phyloP scores from a whole-genome alignment of 2,329 filamentous ascomycete genomes.

The Monosporascus sp. region DNA sequence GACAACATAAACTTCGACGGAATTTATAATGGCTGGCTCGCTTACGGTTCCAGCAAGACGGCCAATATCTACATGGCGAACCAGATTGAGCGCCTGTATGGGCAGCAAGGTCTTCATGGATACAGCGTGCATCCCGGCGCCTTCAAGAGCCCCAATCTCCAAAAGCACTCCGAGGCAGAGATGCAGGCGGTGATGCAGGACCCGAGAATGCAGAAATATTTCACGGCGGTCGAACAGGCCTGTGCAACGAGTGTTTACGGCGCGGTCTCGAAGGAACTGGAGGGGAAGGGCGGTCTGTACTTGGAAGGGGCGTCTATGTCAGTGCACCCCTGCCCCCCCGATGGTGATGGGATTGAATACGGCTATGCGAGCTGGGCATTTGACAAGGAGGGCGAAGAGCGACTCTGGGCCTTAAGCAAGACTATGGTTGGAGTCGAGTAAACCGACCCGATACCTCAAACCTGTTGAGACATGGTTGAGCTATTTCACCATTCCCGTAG shows the following conservation, averaged over 20 bases:
- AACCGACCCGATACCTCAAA: too few relatives aligned
- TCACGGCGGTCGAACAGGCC: slow-evolving; percentile 34
- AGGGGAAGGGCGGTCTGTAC: slow-evolving; percentile 11
- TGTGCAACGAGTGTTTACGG: slow-evolving; percentile 37
- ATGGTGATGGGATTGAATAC: neutral
- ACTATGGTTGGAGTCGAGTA: neutral
- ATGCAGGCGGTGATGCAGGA: slow-evolving; percentile 1
- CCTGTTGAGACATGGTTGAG: too few relatives aligned
- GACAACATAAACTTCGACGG: slow-evolving; percentile 34
- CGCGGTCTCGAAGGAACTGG: slow-evolving; percentile 29
- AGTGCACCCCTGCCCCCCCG: neutral
- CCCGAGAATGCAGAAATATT: neutral
- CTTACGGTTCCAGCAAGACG: slow-evolving; percentile 36
- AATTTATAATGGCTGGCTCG: slow-evolving; percentile 18
- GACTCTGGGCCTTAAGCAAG: neutral
- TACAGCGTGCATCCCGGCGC: slow-evolving; percentile 38
- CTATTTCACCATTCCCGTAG: too few relatives aligned
- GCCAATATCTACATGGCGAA: slow-evolving; percentile 43
- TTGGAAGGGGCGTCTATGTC: slow-evolving; percentile 4
- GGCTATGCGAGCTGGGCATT: neutral
- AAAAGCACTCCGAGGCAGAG: slow-evolving; percentile 12
- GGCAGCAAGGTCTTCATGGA: slow-evolving; percentile 33
- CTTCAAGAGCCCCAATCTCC: slow-evolving; percentile 25
- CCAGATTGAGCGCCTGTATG: slow-evolving; percentile 41
- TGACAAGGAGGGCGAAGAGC: neutral